Conservation (phyloP, 169 alveolate species). For the Cryptosporidium tyzzeri region DNA sequence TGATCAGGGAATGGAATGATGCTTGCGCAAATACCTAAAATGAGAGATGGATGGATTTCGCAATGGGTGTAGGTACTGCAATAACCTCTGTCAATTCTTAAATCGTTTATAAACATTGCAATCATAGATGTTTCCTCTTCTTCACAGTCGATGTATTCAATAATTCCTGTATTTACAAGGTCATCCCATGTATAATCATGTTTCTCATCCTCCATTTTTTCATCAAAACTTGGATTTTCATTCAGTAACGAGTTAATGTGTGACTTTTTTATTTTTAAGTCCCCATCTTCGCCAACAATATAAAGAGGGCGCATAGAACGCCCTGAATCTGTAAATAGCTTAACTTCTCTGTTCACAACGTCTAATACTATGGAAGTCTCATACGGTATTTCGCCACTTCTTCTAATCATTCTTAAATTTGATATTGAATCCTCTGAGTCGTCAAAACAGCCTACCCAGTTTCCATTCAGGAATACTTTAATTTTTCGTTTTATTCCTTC, state of each 20-base stretch:
- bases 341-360: constrained; percentile 89
- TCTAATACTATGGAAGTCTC: constrained; percentile 86
- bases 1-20: constrained; percentile 99
- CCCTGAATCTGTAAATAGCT: constrained; percentile 98
- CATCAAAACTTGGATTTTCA: constrained; percentile 34
- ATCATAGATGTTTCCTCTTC: constrained; percentile 99
- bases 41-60: constrained; percentile 99
- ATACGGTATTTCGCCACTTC: constrained; percentile 92
- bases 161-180: constrained; percentile 92
- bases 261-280: constrained; percentile 86
- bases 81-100: constrained; percentile 85
- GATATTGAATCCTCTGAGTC: constrained; percentile 91
- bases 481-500: constrained; percentile 91
- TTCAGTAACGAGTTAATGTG: constrained; percentile 79
- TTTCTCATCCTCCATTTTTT: constrained; percentile 77
- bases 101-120: constrained; percentile 97
- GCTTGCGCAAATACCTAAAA: constrained; percentile 99
- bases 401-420: constrained; percentile 89
- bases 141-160: constrained; percentile 99
- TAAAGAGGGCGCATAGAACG: constrained; percentile 98
- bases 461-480: constrained; percentile 96
- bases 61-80: constrained; percentile 98
- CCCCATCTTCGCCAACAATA: constrained; percentile 92
- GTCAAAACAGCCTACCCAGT: constrained; percentile 95
- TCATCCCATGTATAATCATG: constrained; percentile 86